Conservation (phyloP, 2,329 filamentous ascomycete species). For the Colletotrichum karsti region DNA sequence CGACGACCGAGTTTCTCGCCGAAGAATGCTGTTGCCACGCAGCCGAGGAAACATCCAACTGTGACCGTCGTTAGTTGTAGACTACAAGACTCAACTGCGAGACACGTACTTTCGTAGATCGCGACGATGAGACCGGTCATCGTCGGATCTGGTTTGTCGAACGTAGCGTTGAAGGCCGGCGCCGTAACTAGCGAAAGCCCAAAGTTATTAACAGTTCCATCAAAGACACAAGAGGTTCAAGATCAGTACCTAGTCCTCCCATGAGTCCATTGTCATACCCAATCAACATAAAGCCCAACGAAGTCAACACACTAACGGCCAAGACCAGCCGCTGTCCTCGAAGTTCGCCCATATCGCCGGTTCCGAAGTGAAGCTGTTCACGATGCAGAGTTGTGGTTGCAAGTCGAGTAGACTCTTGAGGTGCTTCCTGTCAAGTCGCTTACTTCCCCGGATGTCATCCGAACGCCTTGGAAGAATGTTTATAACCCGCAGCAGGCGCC, state of each 20-base stretch:
- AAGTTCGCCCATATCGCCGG: conserved; percentile 11
- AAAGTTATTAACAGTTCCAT: conserved; percentile 13
- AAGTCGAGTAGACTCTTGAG: background rate
- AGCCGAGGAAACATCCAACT: conserved; percentile 41
- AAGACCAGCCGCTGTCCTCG: conserved; percentile 47
- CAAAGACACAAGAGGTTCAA: no score
- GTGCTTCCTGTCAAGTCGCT: background rate
- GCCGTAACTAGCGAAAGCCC: conserved; percentile 43
- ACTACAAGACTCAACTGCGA: background rate
- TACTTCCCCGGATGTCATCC: background rate
- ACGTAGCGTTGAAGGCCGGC: conserved; percentile 48
- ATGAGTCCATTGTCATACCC: conserved; percentile 56
- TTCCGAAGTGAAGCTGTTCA: background rate
- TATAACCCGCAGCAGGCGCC: background rate
- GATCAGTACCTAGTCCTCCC: conserved; percentile 42
- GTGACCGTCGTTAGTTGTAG: background rate
- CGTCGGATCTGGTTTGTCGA: conserved; percentile 46
- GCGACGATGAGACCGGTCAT: conserved; percentile 56
- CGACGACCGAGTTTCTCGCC: conserved; percentile 54
- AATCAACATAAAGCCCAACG: conserved; percentile 56
- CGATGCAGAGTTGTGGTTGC: background rate
- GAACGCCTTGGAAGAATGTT: conserved; percentile 1
- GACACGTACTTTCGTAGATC: conserved; percentile 47
- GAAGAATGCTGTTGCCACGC: conserved; percentile 40
- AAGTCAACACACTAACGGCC: conserved; percentile 53